phyloP scores from a whole-genome alignment of 2,329 filamentous ascomycete species.

The Waltergamsia citrina region DNA sequence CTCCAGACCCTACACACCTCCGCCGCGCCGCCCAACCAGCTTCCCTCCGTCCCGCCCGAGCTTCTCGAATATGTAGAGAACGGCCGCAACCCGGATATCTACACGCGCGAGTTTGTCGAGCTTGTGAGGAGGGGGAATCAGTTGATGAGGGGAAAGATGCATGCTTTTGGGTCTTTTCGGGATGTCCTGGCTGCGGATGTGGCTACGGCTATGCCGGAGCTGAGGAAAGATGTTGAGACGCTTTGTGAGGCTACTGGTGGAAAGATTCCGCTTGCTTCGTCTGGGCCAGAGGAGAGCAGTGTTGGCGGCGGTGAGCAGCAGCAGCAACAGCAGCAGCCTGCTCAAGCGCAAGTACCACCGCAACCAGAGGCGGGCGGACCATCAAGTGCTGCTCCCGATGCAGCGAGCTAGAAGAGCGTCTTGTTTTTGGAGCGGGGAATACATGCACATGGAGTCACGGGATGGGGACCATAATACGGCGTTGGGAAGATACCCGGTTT shows the following conservation, averaged over 20 bases:
- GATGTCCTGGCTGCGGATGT: conserved; percentile 54
- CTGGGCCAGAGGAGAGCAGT: too few relatives aligned
- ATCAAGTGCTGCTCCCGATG: too few relatives aligned
- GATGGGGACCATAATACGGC: too few relatives aligned
- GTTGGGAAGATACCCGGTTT: too few relatives aligned
- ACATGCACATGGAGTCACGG: too few relatives aligned
- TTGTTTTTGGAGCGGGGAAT: too few relatives aligned
- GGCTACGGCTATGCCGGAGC: conserved; percentile 47
- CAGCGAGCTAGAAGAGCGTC: too few relatives aligned
- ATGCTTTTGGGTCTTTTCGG: conserved; percentile 50
- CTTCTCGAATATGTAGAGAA: conserved; percentile 61
- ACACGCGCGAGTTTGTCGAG: conserved; percentile 66
- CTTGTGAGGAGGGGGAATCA: conserved; percentile 57
- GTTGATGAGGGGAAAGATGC: conserved; percentile 54
- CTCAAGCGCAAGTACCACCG: too few relatives aligned
- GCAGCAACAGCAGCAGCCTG: too few relatives aligned
- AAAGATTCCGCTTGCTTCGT: not conserved
- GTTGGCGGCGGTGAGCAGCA: too few relatives aligned
- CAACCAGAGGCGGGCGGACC: too few relatives aligned
- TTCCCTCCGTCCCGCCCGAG: conserved; percentile 50
- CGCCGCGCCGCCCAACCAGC: conserved; percentile 27
- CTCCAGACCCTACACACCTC: conserved; percentile 28
- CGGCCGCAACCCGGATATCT: conserved; percentile 65
- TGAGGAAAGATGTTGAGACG: conserved; percentile 39
- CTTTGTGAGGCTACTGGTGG: conserved; percentile 39